These are phyloP conservation scores for Encephalitozoon cuniculi DNA, from an alignment of 371 early-diverging fungal genomes.

Conservation along the genomic window DNA sequence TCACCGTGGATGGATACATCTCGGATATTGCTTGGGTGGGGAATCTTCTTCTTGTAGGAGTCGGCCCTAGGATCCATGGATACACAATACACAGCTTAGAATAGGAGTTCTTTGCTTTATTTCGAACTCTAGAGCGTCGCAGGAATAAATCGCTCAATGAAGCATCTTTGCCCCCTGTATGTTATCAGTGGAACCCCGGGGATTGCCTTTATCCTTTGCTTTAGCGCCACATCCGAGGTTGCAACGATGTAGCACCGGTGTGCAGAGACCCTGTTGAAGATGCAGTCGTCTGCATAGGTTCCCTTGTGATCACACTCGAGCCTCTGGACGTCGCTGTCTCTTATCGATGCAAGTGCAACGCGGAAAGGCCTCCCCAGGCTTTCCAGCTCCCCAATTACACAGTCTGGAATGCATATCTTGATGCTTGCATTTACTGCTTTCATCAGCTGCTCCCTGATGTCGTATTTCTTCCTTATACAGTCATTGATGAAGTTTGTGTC, in stretches of 20 bases:
- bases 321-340: slow-evolving; percentile 65
- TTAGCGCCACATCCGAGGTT: slow-evolving; percentile 93
- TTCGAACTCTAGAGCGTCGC: not conserved
- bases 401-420: slow-evolving; percentile 92
- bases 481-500: slow-evolving; percentile 99
- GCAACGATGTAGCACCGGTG: slow-evolving; percentile 97
- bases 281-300: slow-evolving; percentile 98
- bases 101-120: not conserved
- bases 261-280: slow-evolving; percentile 83
- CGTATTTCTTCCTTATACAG: slow-evolving; percentile 92
- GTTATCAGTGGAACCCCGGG: slow-evolving; percentile 98
- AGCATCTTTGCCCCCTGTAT: slow-evolving; percentile 77
- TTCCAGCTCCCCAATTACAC: slow-evolving; percentile 97
- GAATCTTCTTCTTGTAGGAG: not conserved
- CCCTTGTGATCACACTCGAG: slow-evolving; percentile 94
- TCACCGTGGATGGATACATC: not conserved
- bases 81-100: not conserved
- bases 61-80: not conserved
- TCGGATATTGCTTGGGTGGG: not conserved
- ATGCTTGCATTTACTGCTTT: slow-evolving; percentile 74
- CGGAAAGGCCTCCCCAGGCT: slow-evolving; percentile 91
- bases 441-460: slow-evolving; percentile 88
- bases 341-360: slow-evolving; percentile 68
- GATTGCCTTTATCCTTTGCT: slow-evolving; percentile 87
- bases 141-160: slow-evolving; percentile 76